Evolutionary conservation across 2,329 filamentous ascomycete species (phyloP), one percentile per base, ranked within the genome.

Genomic region (Paramyrothecium sp.): DNA sequence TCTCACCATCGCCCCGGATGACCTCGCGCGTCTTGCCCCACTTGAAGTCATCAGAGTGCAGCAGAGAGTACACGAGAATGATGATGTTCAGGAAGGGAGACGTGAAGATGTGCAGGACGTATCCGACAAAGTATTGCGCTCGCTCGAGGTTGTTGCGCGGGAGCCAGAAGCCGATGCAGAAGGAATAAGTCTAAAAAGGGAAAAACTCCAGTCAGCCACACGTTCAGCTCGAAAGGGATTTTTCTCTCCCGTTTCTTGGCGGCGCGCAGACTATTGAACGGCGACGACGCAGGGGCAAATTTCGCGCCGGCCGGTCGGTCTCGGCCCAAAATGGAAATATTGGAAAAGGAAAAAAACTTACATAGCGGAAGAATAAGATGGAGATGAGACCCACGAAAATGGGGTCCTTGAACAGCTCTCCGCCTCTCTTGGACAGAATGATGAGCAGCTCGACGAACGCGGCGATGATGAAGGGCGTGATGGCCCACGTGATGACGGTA

Each of bases 1-100:
- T 67, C 21, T 71, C 68, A 1, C 50, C 63, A 7, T 66, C 66
- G 3, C 61, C 67, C 12, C 59, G 58, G 26, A 75, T 55, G 34
- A 77, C 73, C 30, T 76, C 72, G 2, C 74, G 65, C 1, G 77
- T 79, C 67, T 79, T 79, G 17, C 76, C 77, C 77, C 76, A 79
- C 56, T 73, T 75, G 65, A 79, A 79, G 61, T 77, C 74, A 56
- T 79, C 76, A 7, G 76, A 73, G 54, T 78, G 66, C 49, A 73
- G 65, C 19, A 79, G 66, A 1, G 77, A 77, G 57, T 78, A 78
- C 2, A 72, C 60, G 13, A 79, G 58, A 33, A 78, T 71, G 44
- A 76, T 65, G 23, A 79, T 73, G 63, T 78, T 78, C 61, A 78
- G 69, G 50, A 78, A 73, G 0, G 77, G 76, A 1, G 74, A 75